Percentiles rank a stretch among this genome's conserved stretches.
Conservation (phyloP, 768 basidiomycete species). For the Tylopilus rubrobrunneus region DNA sequence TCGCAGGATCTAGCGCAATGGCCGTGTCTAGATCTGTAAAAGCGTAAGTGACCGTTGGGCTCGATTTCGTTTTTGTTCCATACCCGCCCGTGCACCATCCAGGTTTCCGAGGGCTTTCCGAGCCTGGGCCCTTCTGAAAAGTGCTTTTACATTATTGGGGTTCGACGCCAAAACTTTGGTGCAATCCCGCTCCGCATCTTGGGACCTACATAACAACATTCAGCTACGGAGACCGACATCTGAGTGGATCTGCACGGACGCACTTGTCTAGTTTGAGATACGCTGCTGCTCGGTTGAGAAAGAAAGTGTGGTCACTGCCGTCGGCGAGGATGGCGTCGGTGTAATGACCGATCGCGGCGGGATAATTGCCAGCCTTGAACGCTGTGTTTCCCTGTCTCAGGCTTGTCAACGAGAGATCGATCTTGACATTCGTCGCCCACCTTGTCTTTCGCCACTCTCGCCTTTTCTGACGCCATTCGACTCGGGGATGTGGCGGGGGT, state of each 20-base stretch:
- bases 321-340: slow-evolving; percentile 75
- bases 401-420: not conserved
- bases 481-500: not conserved
- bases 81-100: slow-evolving; percentile 58
- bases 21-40: slow-evolving; percentile 58
- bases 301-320: slow-evolving; percentile 66
- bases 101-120: slow-evolving; percentile 51
- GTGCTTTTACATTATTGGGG: slow-evolving; percentile 66
- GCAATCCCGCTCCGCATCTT: slow-evolving; percentile 83
- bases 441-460: slow-evolving; percentile 33
- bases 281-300: slow-evolving; percentile 85
- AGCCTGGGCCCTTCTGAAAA: slow-evolving; percentile 78
- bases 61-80: not conserved
- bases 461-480: slow-evolving; percentile 34
- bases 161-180: slow-evolving; percentile 55
- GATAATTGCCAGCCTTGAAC: slow-evolving; percentile 79
- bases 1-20: slow-evolving; percentile 58
- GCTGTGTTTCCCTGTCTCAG: slow-evolving; percentile 72
- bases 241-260: slow-evolving; percentile 34
- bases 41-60: not conserved
- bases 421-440: slow-evolving; percentile 2
- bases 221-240: not conserved
- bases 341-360: slow-evolving; percentile 81
- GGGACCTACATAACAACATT: slow-evolving; percentile 42
- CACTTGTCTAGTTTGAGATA: slow-evolving; percentile 95